phyloP scores from a whole-genome alignment of 2,329 filamentous ascomycete genomes.

The Domatiomyces catenatus region DNA sequence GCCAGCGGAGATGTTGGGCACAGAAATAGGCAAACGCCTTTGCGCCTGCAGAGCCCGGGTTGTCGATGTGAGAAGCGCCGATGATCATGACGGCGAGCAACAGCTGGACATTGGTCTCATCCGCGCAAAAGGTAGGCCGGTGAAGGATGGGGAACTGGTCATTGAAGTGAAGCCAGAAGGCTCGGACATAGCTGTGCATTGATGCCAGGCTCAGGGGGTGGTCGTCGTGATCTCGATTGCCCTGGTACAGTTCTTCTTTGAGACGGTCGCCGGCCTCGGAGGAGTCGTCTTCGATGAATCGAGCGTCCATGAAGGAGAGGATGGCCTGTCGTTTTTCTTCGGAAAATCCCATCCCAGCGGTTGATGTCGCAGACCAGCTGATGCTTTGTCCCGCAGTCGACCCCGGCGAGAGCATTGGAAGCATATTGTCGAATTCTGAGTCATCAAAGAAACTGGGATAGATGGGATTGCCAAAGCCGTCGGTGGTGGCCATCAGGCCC shows the following conservation, averaged over 20 bases:
- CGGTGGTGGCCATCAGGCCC: conserved; percentile 31
- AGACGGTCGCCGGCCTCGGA: conserved; percentile 30
- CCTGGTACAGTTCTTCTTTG: conserved; percentile 58
- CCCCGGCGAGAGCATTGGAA: conserved; percentile 65
- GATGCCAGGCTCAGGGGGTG: conserved; percentile 68
- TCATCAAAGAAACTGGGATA: conserved; percentile 23
- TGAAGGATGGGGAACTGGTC: conserved; percentile 88
- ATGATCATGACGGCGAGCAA: conserved; percentile 83
- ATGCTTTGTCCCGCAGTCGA: conserved; percentile 15
- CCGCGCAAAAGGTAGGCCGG: conserved; percentile 79
- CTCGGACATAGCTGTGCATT: conserved; percentile 87
- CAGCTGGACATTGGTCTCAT: conserved; percentile 69
- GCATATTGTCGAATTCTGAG: conserved; percentile 61
- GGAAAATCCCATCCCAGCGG: conserved; percentile 51
- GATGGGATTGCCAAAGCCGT: conserved; percentile 26
- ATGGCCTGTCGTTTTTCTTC: conserved; percentile 75
- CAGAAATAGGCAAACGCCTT: conserved; percentile 75
- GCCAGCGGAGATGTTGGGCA: conserved; percentile 81
- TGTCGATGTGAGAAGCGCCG: conserved; percentile 75
- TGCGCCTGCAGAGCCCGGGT: conserved; percentile 57
- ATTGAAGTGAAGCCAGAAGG: conserved; percentile 90
- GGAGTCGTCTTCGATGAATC: conserved; percentile 71
- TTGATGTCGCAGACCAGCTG: neutral
- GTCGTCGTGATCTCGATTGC: conserved; percentile 48
- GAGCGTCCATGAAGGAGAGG: conserved; percentile 61